Evolutionary conservation across 768 basidiomycete genomes (phyloP).

Genomic region (Kondoa subrosea): DNA sequence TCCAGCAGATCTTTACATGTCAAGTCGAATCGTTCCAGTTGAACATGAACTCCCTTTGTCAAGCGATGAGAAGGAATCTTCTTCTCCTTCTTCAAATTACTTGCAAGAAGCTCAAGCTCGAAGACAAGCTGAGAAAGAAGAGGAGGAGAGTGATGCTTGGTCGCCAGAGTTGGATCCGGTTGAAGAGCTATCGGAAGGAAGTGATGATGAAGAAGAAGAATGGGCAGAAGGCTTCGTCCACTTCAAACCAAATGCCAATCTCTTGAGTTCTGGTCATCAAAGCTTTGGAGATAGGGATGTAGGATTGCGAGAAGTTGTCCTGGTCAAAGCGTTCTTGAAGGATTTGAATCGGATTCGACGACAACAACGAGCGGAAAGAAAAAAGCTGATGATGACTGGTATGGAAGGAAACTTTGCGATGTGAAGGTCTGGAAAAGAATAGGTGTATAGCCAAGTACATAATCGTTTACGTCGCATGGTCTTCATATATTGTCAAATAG

Average conservation of each 20-base stretch:
- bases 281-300: neutral
- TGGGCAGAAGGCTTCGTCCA: neutral
- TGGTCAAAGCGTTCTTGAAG: neutral
- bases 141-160: neutral
- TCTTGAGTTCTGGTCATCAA: neutral
- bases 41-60: neutral
- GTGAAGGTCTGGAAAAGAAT: neutral
- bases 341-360: neutral
- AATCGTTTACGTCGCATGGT: neutral
- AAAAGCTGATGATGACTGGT: neutral
- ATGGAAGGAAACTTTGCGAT: neutral
- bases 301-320: neutral
- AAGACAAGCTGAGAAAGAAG: neutral
- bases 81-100: too few relatives aligned
- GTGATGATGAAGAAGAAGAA: neutral
- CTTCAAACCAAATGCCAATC: neutral
- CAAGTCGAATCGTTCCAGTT: too few relatives aligned
- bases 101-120: neutral
- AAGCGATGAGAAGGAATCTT: neutral
- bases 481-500: neutral
- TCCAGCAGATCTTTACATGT: neutral
- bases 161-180: neutral
- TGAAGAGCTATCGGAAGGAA: neutral
- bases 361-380: neutral
- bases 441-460: neutral